phyloP scores from a whole-genome alignment of 2,329 filamentous ascomycete species.

The Pyrenochaeta sp. region DNA sequence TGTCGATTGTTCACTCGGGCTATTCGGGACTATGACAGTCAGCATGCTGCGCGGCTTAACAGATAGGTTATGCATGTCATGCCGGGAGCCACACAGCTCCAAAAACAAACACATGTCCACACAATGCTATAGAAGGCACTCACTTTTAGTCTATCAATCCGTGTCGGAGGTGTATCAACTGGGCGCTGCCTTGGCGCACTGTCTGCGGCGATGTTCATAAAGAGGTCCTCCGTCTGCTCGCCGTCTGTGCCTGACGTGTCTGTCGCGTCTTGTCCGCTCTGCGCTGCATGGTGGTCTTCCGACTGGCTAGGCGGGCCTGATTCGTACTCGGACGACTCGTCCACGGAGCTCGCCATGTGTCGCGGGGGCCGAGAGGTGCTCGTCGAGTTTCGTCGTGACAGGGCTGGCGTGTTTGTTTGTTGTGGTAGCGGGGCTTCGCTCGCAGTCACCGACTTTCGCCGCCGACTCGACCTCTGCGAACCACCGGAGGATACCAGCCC shows the following conservation, averaged over 20 bases:
- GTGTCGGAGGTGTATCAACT: conserved; percentile 32
- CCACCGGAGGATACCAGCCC: conserved; percentile 36
- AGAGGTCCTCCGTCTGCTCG: conserved; percentile 51
- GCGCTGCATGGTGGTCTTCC: conserved; percentile 25
- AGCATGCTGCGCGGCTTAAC: conserved; percentile 7
- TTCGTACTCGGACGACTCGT: conserved; percentile 44
- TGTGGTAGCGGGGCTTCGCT: conserved; percentile 26
- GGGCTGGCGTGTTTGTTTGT: conserved; percentile 21
- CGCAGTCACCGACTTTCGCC: conserved; percentile 24
- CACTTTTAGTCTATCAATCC: conserved; percentile 44
- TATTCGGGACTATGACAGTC: conserved; percentile 46
- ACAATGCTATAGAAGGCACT: conserved; percentile 13
- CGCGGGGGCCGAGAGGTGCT: conserved; percentile 25
- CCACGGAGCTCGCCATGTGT: conserved; percentile 42
- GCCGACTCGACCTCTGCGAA: conserved; percentile 21
- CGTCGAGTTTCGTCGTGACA: conserved; percentile 31
- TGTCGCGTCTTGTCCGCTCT: conserved; percentile 25
- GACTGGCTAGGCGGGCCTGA: conserved; percentile 37
- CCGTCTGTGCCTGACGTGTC: conserved; percentile 30
- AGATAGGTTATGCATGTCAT: neutral
- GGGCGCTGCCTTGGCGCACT: conserved; percentile 36
- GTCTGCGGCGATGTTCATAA: conserved; percentile 54
- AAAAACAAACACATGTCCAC: neutral
- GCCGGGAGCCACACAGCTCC: neutral
- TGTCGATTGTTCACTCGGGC: conserved; percentile 46